Percentiles rank a stretch among this genome's conserved stretches.
Evolutionary conservation across 1,139 yeast species (phyloP).

Genomic region (Lodderomyces elongisporus): DNA sequence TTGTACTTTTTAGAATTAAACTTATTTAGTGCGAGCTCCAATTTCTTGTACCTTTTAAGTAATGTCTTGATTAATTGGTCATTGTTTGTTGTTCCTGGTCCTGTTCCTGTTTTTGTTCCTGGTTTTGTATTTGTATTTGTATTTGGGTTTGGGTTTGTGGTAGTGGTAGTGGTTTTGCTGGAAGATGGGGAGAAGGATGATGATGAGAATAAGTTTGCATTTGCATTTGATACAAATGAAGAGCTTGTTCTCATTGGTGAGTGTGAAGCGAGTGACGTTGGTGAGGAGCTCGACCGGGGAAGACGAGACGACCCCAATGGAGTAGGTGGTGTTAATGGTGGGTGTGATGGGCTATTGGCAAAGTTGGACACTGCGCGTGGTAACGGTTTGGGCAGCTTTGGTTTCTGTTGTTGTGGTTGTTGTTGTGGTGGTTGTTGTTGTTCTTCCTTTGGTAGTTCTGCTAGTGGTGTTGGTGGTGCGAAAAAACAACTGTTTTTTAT

Average conservation of each 20-base stretch:
- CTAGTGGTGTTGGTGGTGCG: conserved; percentile 4
- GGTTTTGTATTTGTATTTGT: too few relatives aligned
- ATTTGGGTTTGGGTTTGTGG: too few relatives aligned
- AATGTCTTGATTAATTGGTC: conserved; percentile 27
- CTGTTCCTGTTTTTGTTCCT: conserved; percentile 1
- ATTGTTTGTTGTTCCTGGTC: conserved; percentile 10
- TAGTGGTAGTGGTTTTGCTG: too few relatives aligned
- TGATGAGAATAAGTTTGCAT: conserved; percentile 7
- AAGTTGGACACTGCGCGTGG: too few relatives aligned
- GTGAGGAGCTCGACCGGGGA: conserved; percentile 4
- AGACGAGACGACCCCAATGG: not conserved
- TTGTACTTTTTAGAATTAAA: conserved; percentile 44
- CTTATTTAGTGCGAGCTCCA: conserved; percentile 43
- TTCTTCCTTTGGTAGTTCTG: not conserved
- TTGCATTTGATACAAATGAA: conserved; percentile 3
- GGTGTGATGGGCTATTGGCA: too few relatives aligned
- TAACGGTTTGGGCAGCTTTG: not conserved
- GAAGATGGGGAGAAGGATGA: conserved; percentile 4
- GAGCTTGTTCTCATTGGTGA: conserved; percentile 6
- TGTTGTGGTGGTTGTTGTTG: conserved; percentile 1
- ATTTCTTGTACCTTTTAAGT: conserved; percentile 35
- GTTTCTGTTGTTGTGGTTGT: conserved; percentile 1
- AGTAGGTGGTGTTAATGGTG: conserved; percentile 2
- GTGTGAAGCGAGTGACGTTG: conserved; percentile 2
- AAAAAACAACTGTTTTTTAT: too few relatives aligned